Conservation (phyloP, 345 rosid genomes). For the Gossypium mustelinum region DNA sequence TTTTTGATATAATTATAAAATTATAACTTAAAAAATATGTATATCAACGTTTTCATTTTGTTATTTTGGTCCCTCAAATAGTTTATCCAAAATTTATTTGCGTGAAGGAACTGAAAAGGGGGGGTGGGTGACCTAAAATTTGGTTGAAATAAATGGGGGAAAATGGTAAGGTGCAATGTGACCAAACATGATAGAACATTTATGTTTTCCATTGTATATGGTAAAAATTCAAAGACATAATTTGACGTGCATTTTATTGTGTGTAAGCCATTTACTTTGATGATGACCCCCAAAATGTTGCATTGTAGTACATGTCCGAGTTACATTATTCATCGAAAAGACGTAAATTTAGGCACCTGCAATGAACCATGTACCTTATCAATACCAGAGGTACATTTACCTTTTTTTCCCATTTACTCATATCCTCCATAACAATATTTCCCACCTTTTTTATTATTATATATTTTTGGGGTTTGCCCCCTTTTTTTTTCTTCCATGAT, state of each 20-base stretch:
- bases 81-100: neutral
- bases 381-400: neutral
- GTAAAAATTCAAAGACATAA: neutral
- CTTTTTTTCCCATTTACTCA: neutral
- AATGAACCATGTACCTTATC: slow-evolving; percentile 3
- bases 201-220: neutral
- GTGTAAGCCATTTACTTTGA: neutral
- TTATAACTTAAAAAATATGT: no score
- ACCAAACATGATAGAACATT: neutral
- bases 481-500: no score
- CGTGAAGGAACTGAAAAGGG: neutral
- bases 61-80: neutral
- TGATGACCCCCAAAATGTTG: slow-evolving; percentile 7
- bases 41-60: neutral
- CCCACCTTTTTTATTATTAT: no score
- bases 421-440: no score
- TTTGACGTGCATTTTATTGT: neutral
- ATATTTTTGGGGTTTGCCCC: no score
- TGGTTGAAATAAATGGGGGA: neutral
- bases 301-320: neutral
- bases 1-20: no score
- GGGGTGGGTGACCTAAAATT: neutral
- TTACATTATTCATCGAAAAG: neutral
- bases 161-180: neutral
- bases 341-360: neutral